These are phyloP conservation scores for Cordyceps farinosa DNA, from an alignment of 2,329 filamentous ascomycete genomes.

Conservation along the genomic window DNA sequence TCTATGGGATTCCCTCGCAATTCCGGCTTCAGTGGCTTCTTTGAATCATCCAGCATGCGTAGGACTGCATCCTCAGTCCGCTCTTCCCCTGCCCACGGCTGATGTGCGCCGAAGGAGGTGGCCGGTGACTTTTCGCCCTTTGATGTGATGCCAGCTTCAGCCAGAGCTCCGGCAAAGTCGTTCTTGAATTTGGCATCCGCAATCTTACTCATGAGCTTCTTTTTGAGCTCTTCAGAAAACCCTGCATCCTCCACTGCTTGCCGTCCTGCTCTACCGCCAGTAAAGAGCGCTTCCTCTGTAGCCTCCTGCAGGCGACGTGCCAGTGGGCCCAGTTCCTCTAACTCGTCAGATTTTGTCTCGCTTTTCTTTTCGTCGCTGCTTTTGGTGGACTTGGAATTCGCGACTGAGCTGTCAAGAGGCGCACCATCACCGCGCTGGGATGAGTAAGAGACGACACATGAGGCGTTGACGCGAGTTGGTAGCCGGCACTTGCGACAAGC, in stretches of 20 bases:
- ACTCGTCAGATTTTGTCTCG: background rate
- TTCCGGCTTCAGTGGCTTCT: conserved; percentile 60
- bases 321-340: conserved; percentile 42
- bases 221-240: conserved; percentile 61
- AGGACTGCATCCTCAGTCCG: conserved; percentile 69
- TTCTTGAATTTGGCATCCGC: conserved; percentile 52
- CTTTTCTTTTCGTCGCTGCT: conserved; percentile 13
- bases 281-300: conserved; percentile 59
- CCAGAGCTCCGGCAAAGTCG: conserved; percentile 47
- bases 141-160: conserved; percentile 45
- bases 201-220: conserved; percentile 54
- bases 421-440: background rate
- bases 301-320: conserved; percentile 57
- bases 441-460: background rate
- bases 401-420: background rate
- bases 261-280: conserved; percentile 56
- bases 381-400: conserved; percentile 1
- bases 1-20: conserved; percentile 51
- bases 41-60: conserved; percentile 79
- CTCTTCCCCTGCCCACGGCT: conserved; percentile 77
- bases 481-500: conserved; percentile 2
- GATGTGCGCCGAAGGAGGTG: background rate
- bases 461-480: background rate
- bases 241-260: conserved; percentile 59
- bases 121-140: conserved; percentile 22